These are phyloP conservation scores for Cercospora canescens DNA, from an alignment of 2,329 filamentous ascomycete species.

Conservation along the genomic window DNA sequence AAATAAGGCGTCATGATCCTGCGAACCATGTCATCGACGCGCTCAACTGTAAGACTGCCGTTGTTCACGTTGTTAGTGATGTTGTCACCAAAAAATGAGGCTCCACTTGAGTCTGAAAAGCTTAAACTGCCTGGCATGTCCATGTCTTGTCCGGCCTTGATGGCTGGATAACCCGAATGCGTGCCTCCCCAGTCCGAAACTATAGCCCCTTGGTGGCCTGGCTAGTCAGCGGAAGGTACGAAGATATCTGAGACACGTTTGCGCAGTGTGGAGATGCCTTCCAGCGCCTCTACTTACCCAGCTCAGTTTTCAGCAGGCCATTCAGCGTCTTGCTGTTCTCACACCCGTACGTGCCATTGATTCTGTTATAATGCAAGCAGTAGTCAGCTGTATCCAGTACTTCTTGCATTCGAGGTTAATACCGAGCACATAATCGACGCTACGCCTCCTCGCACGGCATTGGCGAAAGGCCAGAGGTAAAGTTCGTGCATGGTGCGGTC, in stretches of 20 bases:
- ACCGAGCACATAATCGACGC: constrained; percentile 45
- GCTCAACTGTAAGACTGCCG: constrained; percentile 51
- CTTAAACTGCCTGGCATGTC: constrained; percentile 55
- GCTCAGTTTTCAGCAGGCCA: constrained; percentile 68
- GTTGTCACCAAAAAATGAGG: constrained; percentile 33
- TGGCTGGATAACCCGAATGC: constrained; percentile 52
- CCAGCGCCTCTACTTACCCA: too few species aligned
- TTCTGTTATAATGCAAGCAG: background rate
- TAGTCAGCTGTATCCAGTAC: background rate
- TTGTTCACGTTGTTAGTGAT: constrained; percentile 56
- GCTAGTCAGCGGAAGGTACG: too few species aligned
- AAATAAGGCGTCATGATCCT: constrained; percentile 55
- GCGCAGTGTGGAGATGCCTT: too few species aligned
- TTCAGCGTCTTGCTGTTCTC: constrained; percentile 67
- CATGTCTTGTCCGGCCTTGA: constrained; percentile 18
- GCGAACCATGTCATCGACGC: constrained; percentile 61
- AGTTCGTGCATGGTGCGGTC: constrained; percentile 38
- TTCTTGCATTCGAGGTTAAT: constrained; percentile 26
- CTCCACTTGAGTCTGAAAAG: background rate
- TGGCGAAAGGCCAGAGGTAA: constrained; percentile 33
- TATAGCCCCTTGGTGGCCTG: too few species aligned
- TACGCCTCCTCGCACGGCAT: constrained; percentile 32
- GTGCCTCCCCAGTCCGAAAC: constrained; percentile 62
- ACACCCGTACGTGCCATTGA: constrained; percentile 48
- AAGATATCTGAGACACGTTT: too few species aligned